Percentiles rank a stretch among this genome's conserved stretches.
Evolutionary conservation across 805 yeast species (phyloP).

Genomic region (Starmerella bombicola): DNA sequence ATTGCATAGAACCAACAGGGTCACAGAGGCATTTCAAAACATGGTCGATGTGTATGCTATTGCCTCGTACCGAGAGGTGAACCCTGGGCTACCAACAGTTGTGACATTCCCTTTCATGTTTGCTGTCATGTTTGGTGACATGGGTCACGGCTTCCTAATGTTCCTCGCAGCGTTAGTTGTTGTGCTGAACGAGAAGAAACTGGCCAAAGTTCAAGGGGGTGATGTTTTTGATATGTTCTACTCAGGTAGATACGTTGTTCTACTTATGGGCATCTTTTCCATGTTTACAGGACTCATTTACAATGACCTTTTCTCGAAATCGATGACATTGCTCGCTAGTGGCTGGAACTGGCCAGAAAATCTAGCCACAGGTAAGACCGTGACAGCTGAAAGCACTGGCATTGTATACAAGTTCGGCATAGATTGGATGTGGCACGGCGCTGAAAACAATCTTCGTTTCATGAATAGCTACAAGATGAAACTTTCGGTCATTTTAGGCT

Average conservation of each 20-base stretch:
- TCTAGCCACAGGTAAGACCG: constrained; percentile 49
- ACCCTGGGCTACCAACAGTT: constrained; percentile 89
- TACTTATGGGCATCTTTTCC: constrained; percentile 88
- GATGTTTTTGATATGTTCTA: constrained; percentile 96
- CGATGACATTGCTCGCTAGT: constrained; percentile 74
- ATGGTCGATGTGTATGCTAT: constrained; percentile 94
- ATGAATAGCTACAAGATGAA: constrained; percentile 97
- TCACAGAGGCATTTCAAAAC: constrained; percentile 82
- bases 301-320: constrained; percentile 84
- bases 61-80: constrained; percentile 85
- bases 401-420: constrained; percentile 76
- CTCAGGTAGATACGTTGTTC: constrained; percentile 78
- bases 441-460: constrained; percentile 81
- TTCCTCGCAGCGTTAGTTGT: constrained; percentile 58
- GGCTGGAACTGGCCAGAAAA: constrained; percentile 89
- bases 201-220: constrained; percentile 61
- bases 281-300: constrained; percentile 90
- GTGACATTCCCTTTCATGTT: constrained; percentile 97
- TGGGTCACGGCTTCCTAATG: constrained; percentile 88
- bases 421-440: constrained; percentile 94
- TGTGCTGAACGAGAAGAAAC: constrained; percentile 59
- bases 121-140: constrained; percentile 97
- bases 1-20: constrained; percentile 84
- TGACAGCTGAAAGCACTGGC: constrained; percentile 47
- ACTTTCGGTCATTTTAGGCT: constrained; percentile 87